These are phyloP conservation scores for Trichoderma parareesei DNA, from an alignment of 495 filamentous ascomycete species.

Conservation along the genomic window DNA sequence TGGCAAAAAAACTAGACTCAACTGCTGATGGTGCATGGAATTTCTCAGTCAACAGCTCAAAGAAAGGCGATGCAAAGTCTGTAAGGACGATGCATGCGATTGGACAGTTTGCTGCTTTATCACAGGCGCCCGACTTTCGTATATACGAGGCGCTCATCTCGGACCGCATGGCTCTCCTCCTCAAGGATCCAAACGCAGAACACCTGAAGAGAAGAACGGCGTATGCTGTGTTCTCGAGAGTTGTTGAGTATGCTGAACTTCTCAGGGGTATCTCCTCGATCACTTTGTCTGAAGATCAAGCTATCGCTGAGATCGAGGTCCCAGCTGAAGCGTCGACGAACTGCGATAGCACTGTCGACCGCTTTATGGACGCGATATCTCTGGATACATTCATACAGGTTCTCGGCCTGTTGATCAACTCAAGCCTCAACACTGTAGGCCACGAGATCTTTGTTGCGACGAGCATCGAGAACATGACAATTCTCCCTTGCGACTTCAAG, in stretches of 20 bases:
- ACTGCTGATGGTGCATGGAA: neutral
- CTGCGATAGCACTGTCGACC: slow-evolving; percentile 19
- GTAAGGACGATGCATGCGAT: neutral
- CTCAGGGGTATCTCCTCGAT: slow-evolving; percentile 21
- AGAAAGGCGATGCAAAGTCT: neutral
- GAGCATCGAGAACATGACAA: slow-evolving; percentile 15
- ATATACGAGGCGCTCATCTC: slow-evolving; percentile 11
- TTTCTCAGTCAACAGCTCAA: neutral
- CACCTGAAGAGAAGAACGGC: slow-evolving; percentile 12
- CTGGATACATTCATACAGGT: slow-evolving; percentile 31
- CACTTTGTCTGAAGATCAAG: slow-evolving; percentile 6
- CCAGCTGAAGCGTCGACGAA: neutral
- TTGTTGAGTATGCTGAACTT: slow-evolving; percentile 19
- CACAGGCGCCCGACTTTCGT: neutral
- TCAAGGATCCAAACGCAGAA: slow-evolving; percentile 10
- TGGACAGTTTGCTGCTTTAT: neutral
- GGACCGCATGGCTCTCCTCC: slow-evolving; percentile 11
- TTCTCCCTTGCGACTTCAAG: slow-evolving; percentile 19
- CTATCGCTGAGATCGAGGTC: slow-evolving; percentile 17
- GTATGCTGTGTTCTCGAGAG: slow-evolving; percentile 12
- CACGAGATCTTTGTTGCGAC: slow-evolving; percentile 24
- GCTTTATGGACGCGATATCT: slow-evolving; percentile 19
- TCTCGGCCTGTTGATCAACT: slow-evolving; percentile 28
- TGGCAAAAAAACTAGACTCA: neutral
- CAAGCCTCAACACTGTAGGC: slow-evolving; percentile 11